Evolutionary conservation across 768 basidiomycete species (phyloP).

Genomic region (Phylloporus scabripes): DNA sequence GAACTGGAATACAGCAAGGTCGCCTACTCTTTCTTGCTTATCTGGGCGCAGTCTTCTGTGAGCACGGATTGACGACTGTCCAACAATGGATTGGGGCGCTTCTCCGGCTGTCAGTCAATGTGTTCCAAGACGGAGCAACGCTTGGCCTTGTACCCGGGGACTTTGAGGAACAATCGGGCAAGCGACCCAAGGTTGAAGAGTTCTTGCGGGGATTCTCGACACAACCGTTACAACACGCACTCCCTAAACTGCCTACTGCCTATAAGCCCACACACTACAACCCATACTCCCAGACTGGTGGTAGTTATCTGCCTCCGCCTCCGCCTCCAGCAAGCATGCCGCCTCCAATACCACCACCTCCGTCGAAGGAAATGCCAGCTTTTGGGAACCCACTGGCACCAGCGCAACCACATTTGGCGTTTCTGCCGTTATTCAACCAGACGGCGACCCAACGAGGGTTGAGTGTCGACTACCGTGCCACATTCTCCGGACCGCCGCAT

Average conservation of each 20-base stretch:
- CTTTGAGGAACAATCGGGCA: constrained; percentile 27
- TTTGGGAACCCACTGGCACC: constrained; percentile 55
- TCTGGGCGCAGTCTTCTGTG: constrained; percentile 56
- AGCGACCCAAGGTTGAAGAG: constrained; percentile 28
- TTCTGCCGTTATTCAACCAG: constrained; percentile 71
- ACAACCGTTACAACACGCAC: constrained; percentile 21
- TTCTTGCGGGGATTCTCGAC: constrained; percentile 28
- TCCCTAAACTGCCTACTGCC: constrained; percentile 8
- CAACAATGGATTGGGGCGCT: constrained; percentile 52
- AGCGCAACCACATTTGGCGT: constrained; percentile 58
- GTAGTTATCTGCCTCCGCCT: constrained; percentile 10
- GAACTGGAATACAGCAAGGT: constrained; percentile 42
- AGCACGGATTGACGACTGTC: constrained; percentile 47
- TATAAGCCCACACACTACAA: constrained; percentile 29
- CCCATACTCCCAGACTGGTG: constrained; percentile 19
- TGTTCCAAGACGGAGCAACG: constrained; percentile 13
- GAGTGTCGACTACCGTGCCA: constrained; percentile 53
- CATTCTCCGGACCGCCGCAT: constrained; percentile 61
- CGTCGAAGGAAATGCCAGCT: constrained; percentile 27
- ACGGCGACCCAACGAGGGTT: constrained; percentile 62
- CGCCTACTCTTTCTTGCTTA: constrained; percentile 58
- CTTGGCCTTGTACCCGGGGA: constrained; percentile 19
- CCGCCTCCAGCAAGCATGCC: constrained; percentile 28
- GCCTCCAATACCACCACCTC: constrained; percentile 34
- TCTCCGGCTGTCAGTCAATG: constrained; percentile 24